Conservation (phyloP, 148 eudicot genomes). For the Rhododendron molle region DNA sequence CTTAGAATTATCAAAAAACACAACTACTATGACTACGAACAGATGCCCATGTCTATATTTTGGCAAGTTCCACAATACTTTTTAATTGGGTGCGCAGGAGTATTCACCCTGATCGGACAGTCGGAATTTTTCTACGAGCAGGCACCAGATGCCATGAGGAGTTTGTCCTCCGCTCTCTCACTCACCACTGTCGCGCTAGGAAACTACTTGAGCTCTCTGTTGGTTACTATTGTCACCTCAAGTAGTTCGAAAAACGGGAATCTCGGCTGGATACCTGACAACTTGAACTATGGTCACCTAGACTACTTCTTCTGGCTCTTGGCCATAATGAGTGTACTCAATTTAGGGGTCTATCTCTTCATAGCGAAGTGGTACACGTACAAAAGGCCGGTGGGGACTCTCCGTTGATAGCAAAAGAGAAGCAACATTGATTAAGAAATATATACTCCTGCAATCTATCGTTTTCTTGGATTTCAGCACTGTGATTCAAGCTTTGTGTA, state of each 20-base stretch:
- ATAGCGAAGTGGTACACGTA: constrained; percentile 41
- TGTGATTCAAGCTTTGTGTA: constrained; percentile 1
- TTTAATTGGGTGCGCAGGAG: constrained; percentile 51
- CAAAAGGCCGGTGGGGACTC: constrained; percentile 25
- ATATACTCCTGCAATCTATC: neutral
- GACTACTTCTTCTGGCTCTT: constrained; percentile 60
- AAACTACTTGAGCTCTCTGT: constrained; percentile 45
- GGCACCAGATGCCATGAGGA: constrained; percentile 67
- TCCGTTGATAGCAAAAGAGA: neutral
- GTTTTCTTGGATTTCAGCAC: neutral
- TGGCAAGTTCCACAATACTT: constrained; percentile 60
- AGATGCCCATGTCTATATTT: constrained; percentile 29
- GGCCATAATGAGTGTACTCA: constrained; percentile 40
- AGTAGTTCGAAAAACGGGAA: constrained; percentile 38
- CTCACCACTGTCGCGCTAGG: constrained; percentile 42
- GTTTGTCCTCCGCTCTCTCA: constrained; percentile 46
- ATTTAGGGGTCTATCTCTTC: constrained; percentile 35
- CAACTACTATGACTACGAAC: constrained; percentile 2
- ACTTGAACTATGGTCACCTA: constrained; percentile 48
- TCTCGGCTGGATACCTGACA: constrained; percentile 54
- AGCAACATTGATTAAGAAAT: neutral
- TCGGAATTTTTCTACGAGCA: constrained; percentile 61
- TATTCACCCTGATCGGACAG: constrained; percentile 50
- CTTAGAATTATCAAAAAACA: constrained; percentile 20
- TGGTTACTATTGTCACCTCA: constrained; percentile 39